Conservation (phyloP, 208 protist species). For the Acanthamoeba healyi region DNA sequence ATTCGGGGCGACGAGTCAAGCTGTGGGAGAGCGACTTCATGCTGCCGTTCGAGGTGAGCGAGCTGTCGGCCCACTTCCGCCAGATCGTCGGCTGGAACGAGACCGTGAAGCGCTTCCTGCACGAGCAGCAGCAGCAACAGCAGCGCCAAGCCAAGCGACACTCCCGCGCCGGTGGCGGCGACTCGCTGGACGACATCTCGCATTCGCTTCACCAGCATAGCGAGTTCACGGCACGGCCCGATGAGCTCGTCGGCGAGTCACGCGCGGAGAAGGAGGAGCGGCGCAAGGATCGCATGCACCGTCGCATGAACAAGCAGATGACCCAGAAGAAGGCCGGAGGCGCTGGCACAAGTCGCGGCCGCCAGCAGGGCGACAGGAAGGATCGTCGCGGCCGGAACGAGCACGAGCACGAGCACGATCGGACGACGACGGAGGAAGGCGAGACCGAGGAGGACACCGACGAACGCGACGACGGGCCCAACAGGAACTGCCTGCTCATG, state of each 20-base stretch:
- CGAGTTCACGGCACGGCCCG: slow-evolving; percentile 8
- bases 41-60: slow-evolving; percentile 29
- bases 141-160: not conserved
- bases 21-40: slow-evolving; percentile 41
- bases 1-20: not conserved
- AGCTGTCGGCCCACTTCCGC: slow-evolving; percentile 62
- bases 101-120: slow-evolving; percentile 11
- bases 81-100: slow-evolving; percentile 72
- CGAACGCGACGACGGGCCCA: slow-evolving; percentile 1
- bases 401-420: not conserved
- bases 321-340: not conserved
- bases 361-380: not conserved
- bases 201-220: not conserved
- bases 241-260: not conserved
- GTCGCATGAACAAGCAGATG: slow-evolving; percentile 41
- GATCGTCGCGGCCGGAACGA: not conserved
- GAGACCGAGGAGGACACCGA: slow-evolving; percentile 29
- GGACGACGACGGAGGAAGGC: not conserved
- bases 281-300: slow-evolving; percentile 41
- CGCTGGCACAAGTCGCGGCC: not conserved
- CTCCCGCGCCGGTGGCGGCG: not conserved
- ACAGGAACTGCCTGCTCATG: not conserved
- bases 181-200: not conserved
- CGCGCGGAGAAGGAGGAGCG: not conserved
- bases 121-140: not conserved